These are phyloP conservation scores for Dysphania ambrosioides DNA, from an alignment of 148 eudicot genomes.

Conservation along the genomic window DNA sequence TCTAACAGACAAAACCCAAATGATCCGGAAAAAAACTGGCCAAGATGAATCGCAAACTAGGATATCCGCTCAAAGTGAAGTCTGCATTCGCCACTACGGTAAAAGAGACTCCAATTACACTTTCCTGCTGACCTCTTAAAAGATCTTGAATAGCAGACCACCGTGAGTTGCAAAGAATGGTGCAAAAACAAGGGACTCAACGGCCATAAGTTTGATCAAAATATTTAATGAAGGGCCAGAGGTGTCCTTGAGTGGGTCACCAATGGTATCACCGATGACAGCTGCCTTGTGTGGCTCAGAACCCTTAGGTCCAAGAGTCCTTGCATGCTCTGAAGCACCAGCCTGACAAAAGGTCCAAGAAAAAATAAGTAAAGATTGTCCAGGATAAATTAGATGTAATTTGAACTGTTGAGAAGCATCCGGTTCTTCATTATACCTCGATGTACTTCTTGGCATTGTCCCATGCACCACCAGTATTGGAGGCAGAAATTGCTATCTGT, in stretches of 20 bases:
- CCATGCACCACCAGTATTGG: conserved; percentile 94
- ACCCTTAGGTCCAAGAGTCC: conserved; percentile 78
- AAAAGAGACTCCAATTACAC: neutral
- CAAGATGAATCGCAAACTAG: neutral
- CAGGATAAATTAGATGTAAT: neutral
- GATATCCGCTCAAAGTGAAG: neutral
- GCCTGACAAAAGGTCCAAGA: conserved; percentile 38
- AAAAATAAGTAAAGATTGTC: neutral
- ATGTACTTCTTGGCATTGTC: conserved; percentile 95
- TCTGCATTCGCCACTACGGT: neutral
- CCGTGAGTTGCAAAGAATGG: conserved; percentile 87
- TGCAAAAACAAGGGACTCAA: conserved; percentile 81
- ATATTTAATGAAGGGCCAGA: conserved; percentile 87
- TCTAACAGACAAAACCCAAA: conserved; percentile 20
- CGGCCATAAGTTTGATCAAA: conserved; percentile 89
- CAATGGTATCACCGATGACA: conserved; percentile 82
- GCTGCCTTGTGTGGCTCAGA: conserved; percentile 92
- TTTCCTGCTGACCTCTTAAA: neutral
- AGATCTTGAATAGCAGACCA: conserved; percentile 32
- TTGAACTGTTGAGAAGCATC: neutral
- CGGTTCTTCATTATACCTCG: conserved; percentile 49
- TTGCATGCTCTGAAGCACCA: conserved; percentile 82
- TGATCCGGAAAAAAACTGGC: conserved; percentile 11
- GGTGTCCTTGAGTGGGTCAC: conserved; percentile 83
- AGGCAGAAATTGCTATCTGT: conserved; percentile 82